A percentile compares a stretch with the other conserved stretches of the same genome.
Conservation (phyloP, 2,329 filamentous ascomycete genomes). For the Tolypocladium sp. region DNA sequence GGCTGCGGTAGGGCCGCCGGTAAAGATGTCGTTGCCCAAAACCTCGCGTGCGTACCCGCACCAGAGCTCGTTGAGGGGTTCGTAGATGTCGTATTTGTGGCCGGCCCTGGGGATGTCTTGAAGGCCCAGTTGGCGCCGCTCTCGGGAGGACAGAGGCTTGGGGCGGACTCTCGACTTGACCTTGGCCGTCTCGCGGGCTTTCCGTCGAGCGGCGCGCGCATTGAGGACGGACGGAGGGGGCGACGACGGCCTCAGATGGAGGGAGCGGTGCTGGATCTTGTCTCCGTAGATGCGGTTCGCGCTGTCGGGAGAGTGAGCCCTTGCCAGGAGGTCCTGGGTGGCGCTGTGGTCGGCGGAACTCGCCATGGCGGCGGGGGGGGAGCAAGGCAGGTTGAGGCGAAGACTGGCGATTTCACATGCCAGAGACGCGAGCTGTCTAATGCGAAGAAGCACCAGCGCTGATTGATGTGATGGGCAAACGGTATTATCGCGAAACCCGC, state of each 20-base stretch:
- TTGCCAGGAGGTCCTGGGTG: slow-evolving; percentile 58
- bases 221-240: slow-evolving; percentile 47
- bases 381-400: not conserved
- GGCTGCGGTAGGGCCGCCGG: slow-evolving; percentile 49
- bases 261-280: slow-evolving; percentile 72
- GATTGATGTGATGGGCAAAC: not conserved
- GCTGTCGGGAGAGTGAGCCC: slow-evolving; percentile 69
- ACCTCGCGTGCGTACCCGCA: slow-evolving; percentile 76
- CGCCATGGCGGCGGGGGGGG: slow-evolving; percentile 19
- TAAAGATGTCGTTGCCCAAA: slow-evolving; percentile 51
- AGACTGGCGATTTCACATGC: not conserved
- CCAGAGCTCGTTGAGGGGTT: slow-evolving; percentile 73
- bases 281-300: slow-evolving; percentile 67
- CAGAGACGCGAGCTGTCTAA: not conserved
- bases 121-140: slow-evolving; percentile 64
- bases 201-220: slow-evolving; percentile 47
- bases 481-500: no score
- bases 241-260: slow-evolving; percentile 69
- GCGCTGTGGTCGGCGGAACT: slow-evolving; percentile 21
- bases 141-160: slow-evolving; percentile 66
- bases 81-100: slow-evolving; percentile 60
- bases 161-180: slow-evolving; percentile 41
- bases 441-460: not conserved
- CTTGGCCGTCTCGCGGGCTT: slow-evolving; percentile 35
- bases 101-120: slow-evolving; percentile 64